A percentile compares a stretch with the other conserved stretches of the same genome.
Conservation (phyloP, 2,329 filamentous ascomycete species). For the Penicillium sp. region DNA sequence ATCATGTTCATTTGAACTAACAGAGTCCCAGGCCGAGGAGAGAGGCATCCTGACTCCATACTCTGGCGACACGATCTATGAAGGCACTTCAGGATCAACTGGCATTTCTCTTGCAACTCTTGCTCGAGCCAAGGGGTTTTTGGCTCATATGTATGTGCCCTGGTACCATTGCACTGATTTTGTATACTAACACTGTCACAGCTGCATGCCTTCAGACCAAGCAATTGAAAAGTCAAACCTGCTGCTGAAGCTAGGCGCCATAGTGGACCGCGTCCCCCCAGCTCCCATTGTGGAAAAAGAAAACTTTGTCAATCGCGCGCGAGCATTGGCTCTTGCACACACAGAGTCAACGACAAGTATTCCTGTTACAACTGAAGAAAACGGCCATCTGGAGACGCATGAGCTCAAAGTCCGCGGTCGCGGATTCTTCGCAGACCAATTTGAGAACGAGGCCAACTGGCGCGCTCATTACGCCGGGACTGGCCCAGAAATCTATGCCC, state of each 20-base stretch:
- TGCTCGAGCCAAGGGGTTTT: conserved; percentile 83
- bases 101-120: conserved; percentile 92
- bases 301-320: conserved; percentile 93
- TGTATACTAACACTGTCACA: conserved; percentile 23
- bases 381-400: conserved; percentile 21
- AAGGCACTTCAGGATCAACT: conserved; percentile 94
- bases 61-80: conserved; percentile 91
- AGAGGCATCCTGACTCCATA: conserved; percentile 73
- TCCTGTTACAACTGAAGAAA: conserved; percentile 10
- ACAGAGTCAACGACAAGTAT: conserved; percentile 45
- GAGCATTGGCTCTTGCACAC: conserved; percentile 74
- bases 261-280: conserved; percentile 87
- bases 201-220: conserved; percentile 94
- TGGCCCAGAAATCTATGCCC: conserved; percentile 83
- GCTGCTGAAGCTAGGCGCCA: conserved; percentile 83
- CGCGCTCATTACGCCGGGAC: conserved; percentile 78
- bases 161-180: not conserved
- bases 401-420: conserved; percentile 59
- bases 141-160: conserved; percentile 73
- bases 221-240: conserved; percentile 85
- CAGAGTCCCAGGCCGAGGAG: conserved; percentile 67
- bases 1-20: conserved; percentile 10
- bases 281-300: conserved; percentile 90
- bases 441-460: conserved; percentile 89
- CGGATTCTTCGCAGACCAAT: conserved; percentile 95